These are phyloP conservation scores for Verticillium klebahnii DNA, from an alignment of 2,329 filamentous ascomycete species.

Conservation along the genomic window DNA sequence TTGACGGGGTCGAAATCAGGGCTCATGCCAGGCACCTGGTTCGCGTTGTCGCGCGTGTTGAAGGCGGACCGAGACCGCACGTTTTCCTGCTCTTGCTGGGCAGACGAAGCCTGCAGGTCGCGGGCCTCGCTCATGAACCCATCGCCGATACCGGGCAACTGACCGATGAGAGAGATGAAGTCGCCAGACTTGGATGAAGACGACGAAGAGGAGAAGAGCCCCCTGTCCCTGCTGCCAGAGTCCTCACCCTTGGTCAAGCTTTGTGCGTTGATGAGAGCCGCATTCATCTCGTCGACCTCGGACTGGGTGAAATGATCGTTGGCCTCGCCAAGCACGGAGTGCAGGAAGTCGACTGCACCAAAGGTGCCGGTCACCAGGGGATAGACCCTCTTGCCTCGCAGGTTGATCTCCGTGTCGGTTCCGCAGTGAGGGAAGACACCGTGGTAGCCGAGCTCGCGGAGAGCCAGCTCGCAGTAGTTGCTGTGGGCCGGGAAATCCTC, in stretches of 20 bases:
- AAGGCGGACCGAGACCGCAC: conserved; percentile 15
- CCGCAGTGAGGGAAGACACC: conserved; percentile 74
- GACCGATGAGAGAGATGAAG: conserved; percentile 68
- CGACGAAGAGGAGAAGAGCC: conserved; percentile 22
- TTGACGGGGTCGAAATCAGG: conserved; percentile 73
- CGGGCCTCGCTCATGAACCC: conserved; percentile 64
- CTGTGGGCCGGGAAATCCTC: conserved; percentile 72
- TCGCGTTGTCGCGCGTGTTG: conserved; percentile 38
- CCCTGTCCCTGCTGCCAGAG: conserved; percentile 19
- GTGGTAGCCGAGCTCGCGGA: conserved; percentile 65
- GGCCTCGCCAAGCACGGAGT: conserved; percentile 72
- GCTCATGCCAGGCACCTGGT: conserved; percentile 69
- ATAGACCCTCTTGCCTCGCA: conserved; percentile 63
- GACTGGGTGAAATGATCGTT: conserved; percentile 77
- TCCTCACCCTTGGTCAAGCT: conserved; percentile 31
- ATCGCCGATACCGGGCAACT: conserved; percentile 67
- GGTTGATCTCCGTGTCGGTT: conserved; percentile 57
- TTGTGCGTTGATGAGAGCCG: conserved; percentile 67
- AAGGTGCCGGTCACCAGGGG: conserved; percentile 73
- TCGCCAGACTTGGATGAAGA: conserved; percentile 36
- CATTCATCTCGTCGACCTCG: conserved; percentile 76
- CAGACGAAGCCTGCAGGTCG: conserved; percentile 55
- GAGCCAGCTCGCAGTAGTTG: conserved; percentile 75
- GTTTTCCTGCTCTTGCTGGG: conserved; percentile 60
- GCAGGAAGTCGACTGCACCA: conserved; percentile 78